Base-by-base conservation (phyloP, 1,284 basidiomycete genomes). In the Tilletia indica region DNA sequence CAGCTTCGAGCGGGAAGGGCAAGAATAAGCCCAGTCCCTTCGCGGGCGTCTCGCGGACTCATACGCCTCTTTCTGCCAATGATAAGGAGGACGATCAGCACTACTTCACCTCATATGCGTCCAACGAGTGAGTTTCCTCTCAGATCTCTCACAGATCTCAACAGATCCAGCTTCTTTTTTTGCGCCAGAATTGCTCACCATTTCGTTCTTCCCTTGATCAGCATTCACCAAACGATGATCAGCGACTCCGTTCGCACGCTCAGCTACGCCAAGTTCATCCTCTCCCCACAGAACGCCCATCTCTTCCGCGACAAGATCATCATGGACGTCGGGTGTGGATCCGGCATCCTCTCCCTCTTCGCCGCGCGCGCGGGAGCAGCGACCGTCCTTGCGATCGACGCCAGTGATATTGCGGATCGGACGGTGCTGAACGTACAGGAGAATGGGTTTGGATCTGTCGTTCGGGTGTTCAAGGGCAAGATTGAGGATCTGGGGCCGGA, bases 61-160 rank as follows among this genome's bases (percentile, higher is more conserved):
- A 64, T 21, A 16, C 61, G 6, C 61, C 61, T 14, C 61, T 64
- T 34, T 64, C 61, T 3, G 61, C 12, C 36, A 64, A 64, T 39
- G 66, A 48, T 45, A 68, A 68, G 66, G 47, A 90, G 48, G 93
- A 95, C 77, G 96, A 98, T 84, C 89, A 92, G 0, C 92, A 97
- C 83, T 99, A 99, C 85, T 99, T 98, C 85, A 89, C 93, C 73
- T 93, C 91, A 76, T 98, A 99, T 80, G 92, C 89, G n/a, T 90
- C 90, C 76, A 96, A 97, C 80, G 93, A 71, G 56, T 58, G 56
- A 58, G 56, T 34, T 54, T n/a, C 12, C 48, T 12, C 48, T 49
- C n/a, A n/a, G n/a, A n/a, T n/a, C n/a, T n/a, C n/a, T n/a, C n/a
- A n/a, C 25, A 31, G 25, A 31, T 2, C 25, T 48, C 14, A 8